phyloP scores from a whole-genome alignment of 495 filamentous ascomycete species.

The Xylaria bambusicola region DNA sequence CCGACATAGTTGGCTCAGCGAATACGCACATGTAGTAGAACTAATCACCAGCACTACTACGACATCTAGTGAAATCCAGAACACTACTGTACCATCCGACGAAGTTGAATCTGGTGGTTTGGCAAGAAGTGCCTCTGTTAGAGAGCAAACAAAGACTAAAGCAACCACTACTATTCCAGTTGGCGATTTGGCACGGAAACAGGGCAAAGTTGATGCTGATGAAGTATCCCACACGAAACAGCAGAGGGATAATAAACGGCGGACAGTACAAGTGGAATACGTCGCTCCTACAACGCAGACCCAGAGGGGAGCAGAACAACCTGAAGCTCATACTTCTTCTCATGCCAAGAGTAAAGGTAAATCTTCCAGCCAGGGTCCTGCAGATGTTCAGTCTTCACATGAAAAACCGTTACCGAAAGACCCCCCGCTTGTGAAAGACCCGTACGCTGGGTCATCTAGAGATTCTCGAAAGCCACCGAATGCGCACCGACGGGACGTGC shows the following conservation, averaged over 20 bases:
- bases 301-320: conserved; percentile 49
- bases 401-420: conserved; percentile 59
- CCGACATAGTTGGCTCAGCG: conserved; percentile 96
- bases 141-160: conserved; percentile 77
- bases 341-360: conserved; percentile 54
- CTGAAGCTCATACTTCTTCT: conserved; percentile 22
- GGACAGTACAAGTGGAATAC: conserved; percentile 97
- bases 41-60: conserved; percentile 96
- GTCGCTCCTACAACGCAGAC: conserved; percentile 89
- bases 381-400: conserved; percentile 43
- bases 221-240: conserved; percentile 58
- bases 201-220: conserved; percentile 73
- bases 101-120: conserved; percentile 68
- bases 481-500: conserved; percentile 46
- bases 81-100: conserved; percentile 71
- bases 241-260: conserved; percentile 83
- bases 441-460: conserved; percentile 43
- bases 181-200: conserved; percentile 71
- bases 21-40: conserved; percentile 91
- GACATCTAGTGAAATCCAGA: conserved; percentile 80
- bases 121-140: conserved; percentile 84
- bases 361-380: conserved; percentile 50
- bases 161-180: conserved; percentile 53
- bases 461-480: conserved; percentile 48
- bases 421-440: conserved; percentile 45